Evolutionary conservation across 495 filamentous ascomycete genomes (phyloP).

Genomic region (Neurospora pannonica): DNA sequence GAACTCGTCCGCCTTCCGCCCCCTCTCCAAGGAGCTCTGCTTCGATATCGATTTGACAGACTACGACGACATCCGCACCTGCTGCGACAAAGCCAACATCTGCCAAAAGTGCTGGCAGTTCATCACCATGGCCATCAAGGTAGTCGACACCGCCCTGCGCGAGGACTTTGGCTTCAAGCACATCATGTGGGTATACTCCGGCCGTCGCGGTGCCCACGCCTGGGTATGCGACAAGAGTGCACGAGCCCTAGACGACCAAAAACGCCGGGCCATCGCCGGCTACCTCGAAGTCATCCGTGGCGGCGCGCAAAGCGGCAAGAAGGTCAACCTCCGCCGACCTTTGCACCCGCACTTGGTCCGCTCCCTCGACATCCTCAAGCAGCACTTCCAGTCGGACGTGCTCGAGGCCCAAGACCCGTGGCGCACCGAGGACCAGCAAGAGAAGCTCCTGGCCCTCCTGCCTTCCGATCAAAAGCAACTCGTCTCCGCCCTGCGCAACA

Average conservation of each 20-base stretch:
- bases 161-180: constrained; percentile 96
- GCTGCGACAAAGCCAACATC: constrained; percentile 87
- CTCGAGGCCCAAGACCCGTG: constrained; percentile 84
- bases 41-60: constrained; percentile 99
- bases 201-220: constrained; percentile 89
- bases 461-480: constrained; percentile 55
- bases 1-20: constrained; percentile 62
- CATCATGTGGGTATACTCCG: constrained; percentile 97
- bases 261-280: constrained; percentile 69
- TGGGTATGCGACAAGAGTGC: constrained; percentile 96
- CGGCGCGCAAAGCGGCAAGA: constrained; percentile 75
- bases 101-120: constrained; percentile 93
- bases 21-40: constrained; percentile 82
- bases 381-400: constrained; percentile 70
- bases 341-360: constrained; percentile 84
- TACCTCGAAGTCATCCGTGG: constrained; percentile 85
- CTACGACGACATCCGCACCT: constrained; percentile 94
- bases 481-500: constrained; percentile 67
- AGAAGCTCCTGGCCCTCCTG: constrained; percentile 66
- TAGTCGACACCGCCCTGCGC: constrained; percentile 72
- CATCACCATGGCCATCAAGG: constrained; percentile 93
- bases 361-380: constrained; percentile 70
- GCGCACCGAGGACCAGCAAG: constrained; percentile 51
- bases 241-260: constrained; percentile 70
- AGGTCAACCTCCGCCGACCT: constrained; percentile 74